These are phyloP conservation scores for Tylopilus subfusipes DNA, from an alignment of 768 basidiomycete species.

Conservation along the genomic window DNA sequence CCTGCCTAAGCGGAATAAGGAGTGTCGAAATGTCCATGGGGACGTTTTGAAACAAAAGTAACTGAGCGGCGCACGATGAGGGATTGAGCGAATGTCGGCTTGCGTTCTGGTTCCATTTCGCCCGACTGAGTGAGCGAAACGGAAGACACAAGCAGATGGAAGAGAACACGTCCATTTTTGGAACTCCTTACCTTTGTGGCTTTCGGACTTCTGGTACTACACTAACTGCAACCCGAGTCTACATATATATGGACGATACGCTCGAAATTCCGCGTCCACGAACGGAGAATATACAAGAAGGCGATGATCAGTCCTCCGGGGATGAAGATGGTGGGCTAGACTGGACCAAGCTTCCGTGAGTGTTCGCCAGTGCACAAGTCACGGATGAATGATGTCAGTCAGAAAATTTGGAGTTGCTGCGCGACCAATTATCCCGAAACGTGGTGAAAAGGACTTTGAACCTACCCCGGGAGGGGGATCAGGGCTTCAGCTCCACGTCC, in stretches of 20 bases:
- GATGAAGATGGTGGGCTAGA: slow-evolving; percentile 79
- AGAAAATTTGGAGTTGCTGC: slow-evolving; percentile 27
- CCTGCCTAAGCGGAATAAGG: slow-evolving; percentile 58
- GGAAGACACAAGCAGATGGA: not conserved
- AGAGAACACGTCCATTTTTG: slow-evolving; percentile 3
- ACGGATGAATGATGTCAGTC: slow-evolving; percentile 4
- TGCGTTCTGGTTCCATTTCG: slow-evolving; percentile 30
- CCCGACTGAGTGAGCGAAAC: slow-evolving; percentile 6
- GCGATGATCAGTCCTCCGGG: slow-evolving; percentile 51
- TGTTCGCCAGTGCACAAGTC: slow-evolving; percentile 1
- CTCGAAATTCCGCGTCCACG: slow-evolving; percentile 42
- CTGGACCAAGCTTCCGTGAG: slow-evolving; percentile 75
- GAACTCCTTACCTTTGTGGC: not conserved
- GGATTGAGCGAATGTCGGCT: slow-evolving; percentile 45
- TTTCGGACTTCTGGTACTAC: too few relatives aligned
- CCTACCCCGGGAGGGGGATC: slow-evolving; percentile 65
- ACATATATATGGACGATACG: slow-evolving; percentile 53
- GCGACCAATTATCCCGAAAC: slow-evolving; percentile 83
- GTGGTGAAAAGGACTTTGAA: slow-evolving; percentile 98
- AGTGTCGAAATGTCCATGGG: slow-evolving; percentile 11
- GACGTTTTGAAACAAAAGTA: slow-evolving; percentile 2
- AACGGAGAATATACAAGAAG: slow-evolving; percentile 18
- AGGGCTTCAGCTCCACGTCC: slow-evolving; percentile 73
- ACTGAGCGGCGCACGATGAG: slow-evolving; percentile 38
- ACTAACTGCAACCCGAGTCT: too few relatives aligned